Evolutionary conservation across 2,329 filamentous ascomycete genomes (phyloP), one percentile per base, ranked within the genome.

Genomic region (Talaromyces sp.): DNA sequence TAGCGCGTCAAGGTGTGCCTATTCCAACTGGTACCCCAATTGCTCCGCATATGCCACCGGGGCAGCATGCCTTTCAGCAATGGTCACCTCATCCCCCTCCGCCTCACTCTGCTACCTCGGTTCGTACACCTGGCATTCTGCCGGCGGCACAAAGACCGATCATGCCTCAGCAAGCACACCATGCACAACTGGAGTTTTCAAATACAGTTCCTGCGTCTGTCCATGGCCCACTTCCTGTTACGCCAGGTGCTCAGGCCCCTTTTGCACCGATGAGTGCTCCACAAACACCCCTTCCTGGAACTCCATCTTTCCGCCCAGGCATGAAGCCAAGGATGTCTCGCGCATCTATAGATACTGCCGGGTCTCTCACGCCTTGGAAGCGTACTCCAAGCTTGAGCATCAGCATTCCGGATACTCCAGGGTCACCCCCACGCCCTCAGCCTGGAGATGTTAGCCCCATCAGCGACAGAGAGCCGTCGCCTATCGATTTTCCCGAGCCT

Each of bases 371-470:
- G 0, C 78, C 76, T 3, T 80, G 78, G 78, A 80, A 77, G 65
- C 71, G 73, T 57, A 70, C 71, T 40, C 75, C 76, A 27, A 69
- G 68, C 12, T 57, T 72, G 47, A 74, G 68, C 8, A 70, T 78
- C 16, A 60, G 62, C 18, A 68, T 68, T 42, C 68, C 75, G 0
- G 63, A 69, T 18, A 75, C 73, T 5, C 75, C 76, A 31, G 68
- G 69, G 16, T 79, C 78, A 23, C 78, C 78, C 9, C 66, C 71
- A 56, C 72, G 74, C 2, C 78, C 78, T 53, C 69, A 72, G 5
- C 73, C 76, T 2, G 76, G 77, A 59, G 78, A 79, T 66, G 73
- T 80, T 10, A 80, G 78, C 65, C 78, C 78, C 0, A 78, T 80
- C 60, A 80, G 78, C 56, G 78, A 79, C 40, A 71, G 69, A 51